Evolutionary conservation across 768 basidiomycete species (phyloP).

Genomic region (Rhizopogon sp.): DNA sequence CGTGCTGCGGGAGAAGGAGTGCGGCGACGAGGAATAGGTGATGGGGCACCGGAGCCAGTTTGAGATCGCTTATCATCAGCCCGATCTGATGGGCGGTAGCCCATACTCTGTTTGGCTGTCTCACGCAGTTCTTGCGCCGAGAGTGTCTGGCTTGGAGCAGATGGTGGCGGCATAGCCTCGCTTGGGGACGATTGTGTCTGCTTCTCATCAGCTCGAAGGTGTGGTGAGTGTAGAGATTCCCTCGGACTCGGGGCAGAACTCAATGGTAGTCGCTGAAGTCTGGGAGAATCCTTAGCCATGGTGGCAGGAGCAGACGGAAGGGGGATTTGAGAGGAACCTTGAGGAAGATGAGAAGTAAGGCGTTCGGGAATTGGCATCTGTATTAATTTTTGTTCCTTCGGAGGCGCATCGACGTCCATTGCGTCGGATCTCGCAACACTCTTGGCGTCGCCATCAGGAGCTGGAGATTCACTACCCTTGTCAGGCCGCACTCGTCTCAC

Average conservation of each 20-base stretch:
- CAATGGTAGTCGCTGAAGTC: constrained; percentile 10
- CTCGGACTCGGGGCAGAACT: constrained; percentile 18
- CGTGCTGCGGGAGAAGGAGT: constrained; percentile 62
- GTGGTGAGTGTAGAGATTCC: constrained; percentile 36
- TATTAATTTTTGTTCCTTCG: constrained; percentile 18
- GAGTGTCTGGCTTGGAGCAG: constrained; percentile 69
- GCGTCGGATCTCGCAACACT: constrained; percentile 17
- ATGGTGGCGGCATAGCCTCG: constrained; percentile 72
- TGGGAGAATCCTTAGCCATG: constrained; percentile 15
- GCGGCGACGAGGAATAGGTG: constrained; percentile 51
- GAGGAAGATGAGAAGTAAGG: constrained; percentile 10
- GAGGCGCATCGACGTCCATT: constrained; percentile 32
- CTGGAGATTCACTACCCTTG: constrained; percentile 31
- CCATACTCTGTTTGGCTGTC: constrained; percentile 67
- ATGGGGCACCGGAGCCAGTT: constrained; percentile 47
- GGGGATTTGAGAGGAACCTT: constrained; percentile 10
- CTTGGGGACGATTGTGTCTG: constrained; percentile 18
- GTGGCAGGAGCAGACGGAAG: constrained; percentile 9
- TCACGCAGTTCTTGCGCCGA: constrained; percentile 79
- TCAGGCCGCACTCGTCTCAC: constrained; percentile 53
- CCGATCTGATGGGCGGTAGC: constrained; percentile 31
- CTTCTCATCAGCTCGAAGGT: constrained; percentile 38
- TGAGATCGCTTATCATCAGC: constrained; percentile 44
- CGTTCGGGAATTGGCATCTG: not conserved
- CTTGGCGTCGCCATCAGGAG: constrained; percentile 24